phyloP scores from a whole-genome alignment of 129 eudicot genomes.

The Erigeron canadensis region DNA sequence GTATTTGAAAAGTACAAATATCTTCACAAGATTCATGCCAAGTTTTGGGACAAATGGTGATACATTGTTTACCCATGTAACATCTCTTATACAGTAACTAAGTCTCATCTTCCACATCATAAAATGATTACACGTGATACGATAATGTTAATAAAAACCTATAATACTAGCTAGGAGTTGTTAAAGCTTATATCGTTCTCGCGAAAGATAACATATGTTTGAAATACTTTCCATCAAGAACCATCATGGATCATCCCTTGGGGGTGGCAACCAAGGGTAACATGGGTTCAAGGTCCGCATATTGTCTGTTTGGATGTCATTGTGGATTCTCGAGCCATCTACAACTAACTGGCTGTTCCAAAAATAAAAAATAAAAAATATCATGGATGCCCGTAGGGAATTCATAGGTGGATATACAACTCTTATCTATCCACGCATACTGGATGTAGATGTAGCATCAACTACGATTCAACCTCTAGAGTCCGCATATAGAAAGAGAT shows the following conservation, averaged over 20 bases:
- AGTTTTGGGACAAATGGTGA: slow-evolving; percentile 32
- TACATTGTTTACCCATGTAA: slow-evolving; percentile 24
- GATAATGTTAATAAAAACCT: background rate
- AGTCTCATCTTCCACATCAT: slow-evolving; percentile 7
- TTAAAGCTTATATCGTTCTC: background rate
- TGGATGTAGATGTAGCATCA: slow-evolving; percentile 15
- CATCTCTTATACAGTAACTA: background rate
- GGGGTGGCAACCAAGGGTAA: too few relatives aligned
- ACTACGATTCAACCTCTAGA: slow-evolving; percentile 9
- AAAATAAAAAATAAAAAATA: too few relatives aligned
- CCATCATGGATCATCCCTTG: background rate
- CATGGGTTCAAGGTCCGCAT: too few relatives aligned
- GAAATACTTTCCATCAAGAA: background rate
- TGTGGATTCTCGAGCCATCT: too few relatives aligned
- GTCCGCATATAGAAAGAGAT: slow-evolving; percentile 18
- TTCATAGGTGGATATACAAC: slow-evolving; percentile 9
- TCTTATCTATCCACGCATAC: slow-evolving; percentile 7
- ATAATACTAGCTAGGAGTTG: background rate
- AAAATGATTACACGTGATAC: background rate
- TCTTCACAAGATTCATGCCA: slow-evolving; percentile 41
- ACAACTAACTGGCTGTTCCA: too few relatives aligned
- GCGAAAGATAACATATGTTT: background rate
- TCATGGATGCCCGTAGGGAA: background rate
- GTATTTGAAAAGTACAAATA: slow-evolving; percentile 35
- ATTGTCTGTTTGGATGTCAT: too few relatives aligned